Evolutionary conservation across 129 eudicot genomes (phyloP).

Genomic region (Artemisia annua): DNA sequence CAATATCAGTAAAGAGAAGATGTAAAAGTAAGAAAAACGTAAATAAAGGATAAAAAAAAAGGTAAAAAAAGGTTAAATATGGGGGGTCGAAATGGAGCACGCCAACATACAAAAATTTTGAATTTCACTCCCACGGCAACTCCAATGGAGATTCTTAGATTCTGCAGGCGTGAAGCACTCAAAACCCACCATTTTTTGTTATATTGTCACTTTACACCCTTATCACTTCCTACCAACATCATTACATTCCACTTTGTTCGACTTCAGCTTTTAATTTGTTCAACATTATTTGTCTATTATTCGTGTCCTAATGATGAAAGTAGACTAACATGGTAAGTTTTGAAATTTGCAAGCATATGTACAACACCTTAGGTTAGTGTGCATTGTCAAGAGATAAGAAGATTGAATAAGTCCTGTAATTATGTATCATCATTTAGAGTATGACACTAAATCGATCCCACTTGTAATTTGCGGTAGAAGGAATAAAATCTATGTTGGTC

Average conservation of each 20-base stretch:
- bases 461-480: too few relatives aligned
- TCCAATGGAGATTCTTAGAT: slow-evolving; percentile 41
- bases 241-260: slow-evolving; percentile 13
- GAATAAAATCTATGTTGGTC: too few relatives aligned
- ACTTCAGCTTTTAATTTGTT: slow-evolving; percentile 5
- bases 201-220: slow-evolving; percentile 27
- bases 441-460: too few relatives aligned
- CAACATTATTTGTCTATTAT: slow-evolving; percentile 14
- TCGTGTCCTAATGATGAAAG: neutral
- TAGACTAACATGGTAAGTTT: neutral
- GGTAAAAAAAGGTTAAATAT: slow-evolving; percentile 37
- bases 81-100: slow-evolving; percentile 58
- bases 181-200: slow-evolving; percentile 41
- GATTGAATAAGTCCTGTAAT: too few relatives aligned
- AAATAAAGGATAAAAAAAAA: slow-evolving; percentile 28
- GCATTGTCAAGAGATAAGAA: too few relatives aligned
- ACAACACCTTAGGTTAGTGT: neutral
- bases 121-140: slow-evolving; percentile 24
- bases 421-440: too few relatives aligned
- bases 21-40: slow-evolving; percentile 10
- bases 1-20: slow-evolving; percentile 16
- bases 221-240: slow-evolving; percentile 23
- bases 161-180: slow-evolving; percentile 57
- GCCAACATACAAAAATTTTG: slow-evolving; percentile 41
- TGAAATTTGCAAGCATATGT: neutral